phyloP scores from a whole-genome alignment of 2,329 filamentous ascomycete species.

The Teratosphaeria zuluensis region DNA sequence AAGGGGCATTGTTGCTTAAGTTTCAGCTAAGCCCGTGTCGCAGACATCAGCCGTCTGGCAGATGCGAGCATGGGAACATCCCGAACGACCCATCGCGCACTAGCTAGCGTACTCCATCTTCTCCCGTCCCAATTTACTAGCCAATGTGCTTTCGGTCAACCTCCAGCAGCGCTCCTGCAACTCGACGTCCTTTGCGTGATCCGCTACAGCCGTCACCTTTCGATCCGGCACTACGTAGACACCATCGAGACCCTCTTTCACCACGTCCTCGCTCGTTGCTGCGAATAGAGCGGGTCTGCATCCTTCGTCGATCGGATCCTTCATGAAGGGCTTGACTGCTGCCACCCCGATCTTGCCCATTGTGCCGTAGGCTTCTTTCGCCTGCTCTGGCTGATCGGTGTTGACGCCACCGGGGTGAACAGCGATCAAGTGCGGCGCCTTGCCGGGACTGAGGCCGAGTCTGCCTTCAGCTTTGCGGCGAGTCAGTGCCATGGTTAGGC shows the following conservation, averaged over 20 bases:
- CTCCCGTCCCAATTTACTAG: slow-evolving; percentile 28
- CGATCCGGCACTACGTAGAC: slow-evolving; percentile 42
- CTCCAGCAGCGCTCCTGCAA: slow-evolving; percentile 38
- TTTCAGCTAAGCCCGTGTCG: neutral
- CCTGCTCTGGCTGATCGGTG: slow-evolving; percentile 41
- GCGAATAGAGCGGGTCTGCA: slow-evolving; percentile 42
- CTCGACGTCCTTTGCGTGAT: slow-evolving; percentile 33
- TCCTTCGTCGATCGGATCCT: slow-evolving; percentile 39
- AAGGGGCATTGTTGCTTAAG: neutral
- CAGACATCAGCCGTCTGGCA: neutral
- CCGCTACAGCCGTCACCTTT: slow-evolving; percentile 35
- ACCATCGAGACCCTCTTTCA: slow-evolving; percentile 36
- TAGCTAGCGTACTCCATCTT: neutral
- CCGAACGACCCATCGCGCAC: neutral
- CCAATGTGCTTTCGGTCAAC: slow-evolving; percentile 36
- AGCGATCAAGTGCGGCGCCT: slow-evolving; percentile 37
- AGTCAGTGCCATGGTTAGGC: slow-evolving; percentile 36
- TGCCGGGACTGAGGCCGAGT: slow-evolving; percentile 22
- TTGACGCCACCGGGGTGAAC: slow-evolving; percentile 41
- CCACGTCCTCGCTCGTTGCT: slow-evolving; percentile 35
- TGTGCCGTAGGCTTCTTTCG: slow-evolving; percentile 40
- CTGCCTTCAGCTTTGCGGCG: slow-evolving; percentile 30
- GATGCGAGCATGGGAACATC: neutral
- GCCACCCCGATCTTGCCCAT: slow-evolving; percentile 38
- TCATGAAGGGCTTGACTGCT: slow-evolving; percentile 38